Percentiles rank a stretch among this genome's conserved stretches.
Evolutionary conservation across 495 filamentous ascomycete genomes (phyloP).

Genomic region (Trichoderma asperelloides): DNA sequence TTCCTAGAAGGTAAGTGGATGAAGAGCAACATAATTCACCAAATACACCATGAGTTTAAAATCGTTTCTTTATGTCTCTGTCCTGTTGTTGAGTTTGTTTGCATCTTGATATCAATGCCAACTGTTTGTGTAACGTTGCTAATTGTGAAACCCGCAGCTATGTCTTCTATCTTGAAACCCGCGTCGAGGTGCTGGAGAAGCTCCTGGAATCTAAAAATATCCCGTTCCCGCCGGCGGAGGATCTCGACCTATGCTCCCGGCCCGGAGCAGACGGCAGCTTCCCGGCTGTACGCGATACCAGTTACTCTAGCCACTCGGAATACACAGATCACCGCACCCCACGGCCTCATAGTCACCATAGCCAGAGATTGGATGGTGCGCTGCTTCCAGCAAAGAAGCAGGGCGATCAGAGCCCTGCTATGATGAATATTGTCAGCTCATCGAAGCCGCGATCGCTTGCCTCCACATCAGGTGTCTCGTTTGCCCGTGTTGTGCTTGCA

Average conservation of each 20-base stretch:
- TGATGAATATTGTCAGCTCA: slow-evolving; percentile 14
- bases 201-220: slow-evolving; percentile 62
- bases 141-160: slow-evolving; percentile 47
- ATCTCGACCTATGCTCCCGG: slow-evolving; percentile 62
- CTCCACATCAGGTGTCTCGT: slow-evolving; percentile 85
- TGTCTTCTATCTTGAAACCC: slow-evolving; percentile 85
- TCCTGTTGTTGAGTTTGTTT: not conserved
- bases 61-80: not conserved
- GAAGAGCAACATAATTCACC: not conserved
- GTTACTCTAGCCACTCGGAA: slow-evolving; percentile 11
- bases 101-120: no score
- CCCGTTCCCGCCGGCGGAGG: slow-evolving; percentile 60
- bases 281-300: slow-evolving; percentile 10
- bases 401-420: slow-evolving; percentile 31
- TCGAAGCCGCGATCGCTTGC: slow-evolving; percentile 75
- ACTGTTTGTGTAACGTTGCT: slow-evolving; percentile 14
- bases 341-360: slow-evolving; percentile 10
- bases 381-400: slow-evolving; percentile 70
- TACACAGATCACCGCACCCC: slow-evolving; percentile 9
- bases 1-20: slow-evolving; percentile 61
- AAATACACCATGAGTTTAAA: not conserved
- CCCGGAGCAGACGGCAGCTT: slow-evolving; percentile 17
- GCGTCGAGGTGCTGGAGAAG: slow-evolving; percentile 75
- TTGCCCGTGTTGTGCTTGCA: slow-evolving; percentile 88
- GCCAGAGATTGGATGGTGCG: slow-evolving; percentile 49